A percentile compares a stretch with the other conserved stretches of the same genome.
These are phyloP conservation scores for Saturnispora dispora DNA, from an alignment of 805 yeast species.

Conservation along the genomic window DNA sequence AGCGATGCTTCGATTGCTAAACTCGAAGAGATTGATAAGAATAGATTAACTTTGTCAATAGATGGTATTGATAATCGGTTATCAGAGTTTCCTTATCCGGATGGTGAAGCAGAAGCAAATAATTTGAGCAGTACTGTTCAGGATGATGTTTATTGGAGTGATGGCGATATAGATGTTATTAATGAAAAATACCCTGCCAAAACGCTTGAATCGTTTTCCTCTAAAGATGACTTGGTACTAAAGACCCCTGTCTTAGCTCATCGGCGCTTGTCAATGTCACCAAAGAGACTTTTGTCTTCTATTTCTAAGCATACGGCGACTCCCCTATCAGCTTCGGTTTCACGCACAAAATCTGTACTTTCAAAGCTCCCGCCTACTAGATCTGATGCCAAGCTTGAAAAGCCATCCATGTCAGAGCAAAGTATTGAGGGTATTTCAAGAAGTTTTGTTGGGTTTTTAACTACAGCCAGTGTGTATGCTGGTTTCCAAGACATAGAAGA, in stretches of 20 bases:
- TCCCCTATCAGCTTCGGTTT: slow-evolving; percentile 1
- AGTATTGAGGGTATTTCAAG: slow-evolving; percentile 35
- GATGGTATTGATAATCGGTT: background rate
- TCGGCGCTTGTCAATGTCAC: slow-evolving; percentile 19
- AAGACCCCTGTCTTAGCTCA: background rate
- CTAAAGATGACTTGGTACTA: background rate
- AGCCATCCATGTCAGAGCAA: slow-evolving; percentile 2
- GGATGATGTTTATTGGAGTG: background rate
- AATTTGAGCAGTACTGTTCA: background rate
- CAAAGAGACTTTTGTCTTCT: slow-evolving; percentile 18
- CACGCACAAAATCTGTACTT: slow-evolving; percentile 1
- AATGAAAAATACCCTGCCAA: background rate
- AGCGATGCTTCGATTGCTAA: background rate
- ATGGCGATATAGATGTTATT: background rate
- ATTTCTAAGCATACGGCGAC: slow-evolving; percentile 16
- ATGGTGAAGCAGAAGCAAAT: background rate
- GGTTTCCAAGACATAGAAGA: slow-evolving; percentile 29
- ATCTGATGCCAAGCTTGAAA: background rate
- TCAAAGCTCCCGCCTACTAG: background rate
- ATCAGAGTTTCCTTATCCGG: background rate
- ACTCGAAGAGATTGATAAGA: background rate
- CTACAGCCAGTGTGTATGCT: slow-evolving; percentile 49
- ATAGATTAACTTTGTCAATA: background rate
- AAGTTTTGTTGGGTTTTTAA: slow-evolving; percentile 45
- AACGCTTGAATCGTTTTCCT: background rate